Percentiles rank a stretch among this genome's conserved stretches.
Evolutionary conservation across 2,329 filamentous ascomycete species (phyloP).

Genomic region (Colletotrichum sublineola): DNA sequence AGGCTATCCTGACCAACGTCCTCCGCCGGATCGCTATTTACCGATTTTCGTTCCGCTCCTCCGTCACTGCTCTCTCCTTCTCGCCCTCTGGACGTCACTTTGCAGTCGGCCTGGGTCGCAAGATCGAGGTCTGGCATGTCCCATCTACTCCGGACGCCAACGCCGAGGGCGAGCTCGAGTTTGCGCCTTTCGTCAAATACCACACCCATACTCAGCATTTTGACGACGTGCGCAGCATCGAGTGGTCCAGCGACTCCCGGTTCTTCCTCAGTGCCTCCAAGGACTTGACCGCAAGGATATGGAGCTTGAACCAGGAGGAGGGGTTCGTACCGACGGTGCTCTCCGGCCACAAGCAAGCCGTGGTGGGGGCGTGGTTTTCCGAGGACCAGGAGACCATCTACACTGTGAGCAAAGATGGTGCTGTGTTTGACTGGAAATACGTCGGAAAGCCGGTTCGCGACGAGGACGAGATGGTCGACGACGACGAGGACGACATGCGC

Average conservation of each 20-base stretch:
- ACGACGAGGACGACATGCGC: constrained; percentile 74
- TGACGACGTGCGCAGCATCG: constrained; percentile 85
- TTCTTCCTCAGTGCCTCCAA: constrained; percentile 95
- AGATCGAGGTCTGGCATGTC: constrained; percentile 96
- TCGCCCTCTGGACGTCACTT: constrained; percentile 93
- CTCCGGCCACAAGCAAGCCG: constrained; percentile 89
- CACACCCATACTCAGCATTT: constrained; percentile 90
- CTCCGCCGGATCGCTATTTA: constrained; percentile 88
- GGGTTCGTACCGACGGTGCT: constrained; percentile 91
- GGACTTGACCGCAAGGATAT: constrained; percentile 93
- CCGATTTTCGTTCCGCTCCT: constrained; percentile 93
- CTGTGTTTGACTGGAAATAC: constrained; percentile 94
- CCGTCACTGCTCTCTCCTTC: constrained; percentile 87
- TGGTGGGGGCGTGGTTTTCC: constrained; percentile 97
- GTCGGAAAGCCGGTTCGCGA: constrained; percentile 69
- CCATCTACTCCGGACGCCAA: constrained; percentile 88
- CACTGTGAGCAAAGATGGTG: constrained; percentile 97
- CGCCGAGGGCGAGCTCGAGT: constrained; percentile 86
- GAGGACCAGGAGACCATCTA: constrained; percentile 95
- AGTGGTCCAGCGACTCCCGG: constrained; percentile 96
- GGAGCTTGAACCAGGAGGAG: constrained; percentile 90
- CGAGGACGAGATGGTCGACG: constrained; percentile 71
- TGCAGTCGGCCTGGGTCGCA: constrained; percentile 86
- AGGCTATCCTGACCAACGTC: constrained; percentile 93
- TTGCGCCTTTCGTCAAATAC: constrained; percentile 93